Percentiles rank a stretch among this genome's conserved stretches.
phyloP scores from a whole-genome alignment of 352 stramenopile species.

The Peronospora belbahrii region DNA sequence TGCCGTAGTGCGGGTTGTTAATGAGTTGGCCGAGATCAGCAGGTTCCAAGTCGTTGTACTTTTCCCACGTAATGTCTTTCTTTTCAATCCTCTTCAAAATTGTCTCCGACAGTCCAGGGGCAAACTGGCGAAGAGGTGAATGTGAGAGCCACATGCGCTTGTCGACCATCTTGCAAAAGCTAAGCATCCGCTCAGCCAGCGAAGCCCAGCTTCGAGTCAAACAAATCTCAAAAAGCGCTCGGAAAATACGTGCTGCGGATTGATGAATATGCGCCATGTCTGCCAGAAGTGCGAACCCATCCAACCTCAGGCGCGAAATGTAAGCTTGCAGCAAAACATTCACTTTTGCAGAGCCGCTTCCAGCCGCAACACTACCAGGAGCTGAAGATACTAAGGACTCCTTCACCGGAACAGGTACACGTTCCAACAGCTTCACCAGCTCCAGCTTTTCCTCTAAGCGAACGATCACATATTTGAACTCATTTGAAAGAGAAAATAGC shows the following conservation, averaged over 20 bases:
- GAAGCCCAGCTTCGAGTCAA: conserved; percentile 92
- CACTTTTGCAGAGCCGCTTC: conserved; percentile 91
- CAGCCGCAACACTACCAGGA: conserved; percentile 27
- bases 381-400: conserved; percentile 74
- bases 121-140: conserved; percentile 96
- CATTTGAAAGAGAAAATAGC: conserved; percentile 97
- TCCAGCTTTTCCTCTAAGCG: conserved; percentile 98
- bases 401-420: conserved; percentile 98
- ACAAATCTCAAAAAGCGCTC: conserved; percentile 98
- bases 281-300: conserved; percentile 96
- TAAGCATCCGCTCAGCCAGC: conserved; percentile 92
- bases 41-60: conserved; percentile 95
- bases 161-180: conserved; percentile 99
- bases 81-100: conserved; percentile 96
- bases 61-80: conserved; percentile 98
- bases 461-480: conserved; percentile 99
- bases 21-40: conserved; percentile 96
- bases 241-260: conserved; percentile 96
- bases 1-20: conserved; percentile 97
- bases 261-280: conserved; percentile 99
- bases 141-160: conserved; percentile 97
- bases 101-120: conserved; percentile 87
- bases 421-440: conserved; percentile 94
- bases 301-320: conserved; percentile 95
- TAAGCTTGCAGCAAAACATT: conserved; percentile 99